phyloP scores from a whole-genome alignment of 441 rosid genomes.

The Euphorbia neoarborescens region DNA sequence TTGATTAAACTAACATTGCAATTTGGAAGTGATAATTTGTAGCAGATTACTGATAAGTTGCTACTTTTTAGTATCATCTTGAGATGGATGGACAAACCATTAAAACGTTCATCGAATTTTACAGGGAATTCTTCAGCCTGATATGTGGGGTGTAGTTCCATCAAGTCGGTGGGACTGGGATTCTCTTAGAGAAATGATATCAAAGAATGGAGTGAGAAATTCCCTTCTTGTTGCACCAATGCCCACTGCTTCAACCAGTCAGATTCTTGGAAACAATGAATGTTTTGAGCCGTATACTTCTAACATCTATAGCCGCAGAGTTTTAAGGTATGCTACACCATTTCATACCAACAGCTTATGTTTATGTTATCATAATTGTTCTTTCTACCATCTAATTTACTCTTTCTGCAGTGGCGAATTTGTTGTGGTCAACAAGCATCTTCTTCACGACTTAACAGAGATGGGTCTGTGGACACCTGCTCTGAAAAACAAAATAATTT shows the following conservation, averaged over 20 bases:
- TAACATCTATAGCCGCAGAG: conserved; percentile 81
- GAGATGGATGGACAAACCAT: background rate
- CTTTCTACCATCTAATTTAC: conserved; percentile 8
- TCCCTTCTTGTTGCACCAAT: conserved; percentile 84
- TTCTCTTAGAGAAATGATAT: conserved; percentile 47
- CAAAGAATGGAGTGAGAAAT: conserved; percentile 65
- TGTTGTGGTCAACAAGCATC: conserved; percentile 92
- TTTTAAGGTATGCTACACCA: conserved; percentile 47
- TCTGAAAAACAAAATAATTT: conserved; percentile 60
- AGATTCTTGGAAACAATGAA: conserved; percentile 87
- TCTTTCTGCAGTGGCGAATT: conserved; percentile 62
- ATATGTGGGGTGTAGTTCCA: conserved; percentile 81
- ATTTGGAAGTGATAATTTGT: background rate
- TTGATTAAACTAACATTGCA: background rate
- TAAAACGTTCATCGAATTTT: background rate
- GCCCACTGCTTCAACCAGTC: conserved; percentile 97
- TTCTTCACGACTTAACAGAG: conserved; percentile 79
- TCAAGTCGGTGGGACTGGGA: conserved; percentile 70
- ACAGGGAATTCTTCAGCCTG: conserved; percentile 84
- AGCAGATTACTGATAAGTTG: background rate
- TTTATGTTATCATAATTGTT: background rate
- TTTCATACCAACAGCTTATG: background rate
- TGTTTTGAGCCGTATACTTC: conserved; percentile 93
- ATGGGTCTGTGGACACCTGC: conserved; percentile 79
- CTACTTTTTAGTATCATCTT: background rate